Conservation (phyloP, 257 asterid genomes). For the Scutellaria galericulata region DNA sequence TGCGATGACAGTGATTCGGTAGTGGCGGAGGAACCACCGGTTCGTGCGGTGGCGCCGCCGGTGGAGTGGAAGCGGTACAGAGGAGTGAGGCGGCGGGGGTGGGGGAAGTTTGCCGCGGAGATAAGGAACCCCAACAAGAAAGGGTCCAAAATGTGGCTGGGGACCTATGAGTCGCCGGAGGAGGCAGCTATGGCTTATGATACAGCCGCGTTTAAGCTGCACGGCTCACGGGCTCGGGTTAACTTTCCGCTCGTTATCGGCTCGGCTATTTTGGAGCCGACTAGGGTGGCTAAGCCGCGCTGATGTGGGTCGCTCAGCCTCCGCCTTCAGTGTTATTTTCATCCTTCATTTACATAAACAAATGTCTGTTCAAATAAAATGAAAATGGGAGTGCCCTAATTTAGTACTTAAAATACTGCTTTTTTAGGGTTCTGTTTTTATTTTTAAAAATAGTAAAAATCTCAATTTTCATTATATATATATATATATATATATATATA, state of each 20-base stretch:
- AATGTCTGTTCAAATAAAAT: conserved; percentile 20
- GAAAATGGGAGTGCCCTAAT: not conserved
- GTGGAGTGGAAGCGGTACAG: conserved; percentile 50
- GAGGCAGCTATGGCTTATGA: conserved; percentile 69
- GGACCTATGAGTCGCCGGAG: conserved; percentile 60
- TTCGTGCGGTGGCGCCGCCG: not conserved
- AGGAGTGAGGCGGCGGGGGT: conserved; percentile 60
- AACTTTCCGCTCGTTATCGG: conserved; percentile 58
- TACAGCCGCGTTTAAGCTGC: conserved; percentile 45
- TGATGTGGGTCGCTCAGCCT: not conserved
- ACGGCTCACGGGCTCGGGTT: conserved; percentile 50
- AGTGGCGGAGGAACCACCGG: conserved; percentile 6
- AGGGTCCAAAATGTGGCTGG: conserved; percentile 57
- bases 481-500: too few relatives aligned
- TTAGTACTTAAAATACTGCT: too few relatives aligned
- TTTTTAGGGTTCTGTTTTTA: too few relatives aligned
- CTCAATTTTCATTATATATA: too few relatives aligned
- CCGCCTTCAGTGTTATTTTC: not conserved
- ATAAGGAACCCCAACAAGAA: conserved; percentile 50
- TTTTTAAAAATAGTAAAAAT: too few relatives aligned
- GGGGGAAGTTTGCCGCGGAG: conserved; percentile 67
- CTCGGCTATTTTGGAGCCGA: conserved; percentile 39
- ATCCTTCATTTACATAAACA: not conserved
- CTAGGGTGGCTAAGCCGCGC: conserved; percentile 43
- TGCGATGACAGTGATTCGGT: not conserved